Evolutionary conservation across 805 yeast genomes (phyloP), one percentile per base, ranked within the genome.

Genomic region (Metschnikowia peoriensis): DNA sequence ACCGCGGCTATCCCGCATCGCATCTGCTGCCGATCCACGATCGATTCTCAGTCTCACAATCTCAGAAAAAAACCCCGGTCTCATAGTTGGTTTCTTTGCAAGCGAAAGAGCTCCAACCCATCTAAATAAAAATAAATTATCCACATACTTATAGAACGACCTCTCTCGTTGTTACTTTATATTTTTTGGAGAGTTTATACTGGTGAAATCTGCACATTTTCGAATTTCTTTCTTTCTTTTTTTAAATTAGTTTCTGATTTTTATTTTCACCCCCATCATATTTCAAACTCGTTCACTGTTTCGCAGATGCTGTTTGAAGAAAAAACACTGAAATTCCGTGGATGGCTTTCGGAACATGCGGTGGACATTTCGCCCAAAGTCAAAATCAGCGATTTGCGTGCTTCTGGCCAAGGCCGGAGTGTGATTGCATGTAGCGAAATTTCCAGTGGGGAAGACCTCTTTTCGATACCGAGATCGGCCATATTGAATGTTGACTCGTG

Each of bases 391-490:
- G 97, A 93, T 67, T 73, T 81, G 38, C 72, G 96, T 42, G 51
- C 57, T 1, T 58, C 66, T 8, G 70, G 77, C 40, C 90, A 89
- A 66, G 98, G 98, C 9, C 75, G 97, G 34, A 96, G 92, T 5
- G 65, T 93, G 8, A 63, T 84, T 5, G 96, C 97, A 1, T 51
- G 57, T 0, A 79, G 79, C 38, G 84, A 83, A 56, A 87, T 93
- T 17, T 64, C 63, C 3, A 68, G 72, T 45, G 91, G 80, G 50
- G 96, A 89, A 52, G 73, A 73, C 0, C 67, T 93, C 15, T 89
- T 92, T 66, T 75, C 80, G 39, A 77, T 94, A 29, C 93, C 97
- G 0, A 71, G 88, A 50, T 61, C 65, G 1, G 67, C 79, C 0
- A 66, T 87, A 7, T 61, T 93, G 46, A 83, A 85, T 59, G 76